A percentile compares a stretch with the other conserved stretches of the same genome.
Conservation (phyloP, 2,329 filamentous ascomycete genomes). For the Fusarium protoensiforme region DNA sequence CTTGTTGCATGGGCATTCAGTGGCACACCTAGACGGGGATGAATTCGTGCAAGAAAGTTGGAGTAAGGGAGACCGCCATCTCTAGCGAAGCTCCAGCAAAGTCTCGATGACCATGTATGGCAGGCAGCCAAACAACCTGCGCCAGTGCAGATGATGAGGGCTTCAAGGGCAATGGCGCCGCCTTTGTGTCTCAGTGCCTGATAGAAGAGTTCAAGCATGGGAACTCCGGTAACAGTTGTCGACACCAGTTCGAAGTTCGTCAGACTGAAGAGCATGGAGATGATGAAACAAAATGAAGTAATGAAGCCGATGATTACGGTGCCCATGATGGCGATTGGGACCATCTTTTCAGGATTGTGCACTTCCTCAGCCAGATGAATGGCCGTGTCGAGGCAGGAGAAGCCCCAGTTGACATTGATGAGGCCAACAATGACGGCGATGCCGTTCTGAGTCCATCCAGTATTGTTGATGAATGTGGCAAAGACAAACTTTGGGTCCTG, state of each 20-base stretch:
- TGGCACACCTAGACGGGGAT: background rate
- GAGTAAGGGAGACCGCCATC: constrained; percentile 14
- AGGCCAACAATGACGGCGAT: constrained; percentile 9
- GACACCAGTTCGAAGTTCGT: constrained; percentile 6
- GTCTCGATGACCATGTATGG: constrained; percentile 14
- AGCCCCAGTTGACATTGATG: background rate
- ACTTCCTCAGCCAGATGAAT: background rate
- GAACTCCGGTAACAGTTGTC: constrained; percentile 8
- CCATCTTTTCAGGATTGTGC: background rate
- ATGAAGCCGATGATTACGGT: background rate
- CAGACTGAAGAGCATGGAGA: background rate
- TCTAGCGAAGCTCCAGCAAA: constrained; percentile 21
- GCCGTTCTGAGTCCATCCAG: constrained; percentile 1
- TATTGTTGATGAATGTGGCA: background rate
- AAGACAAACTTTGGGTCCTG: background rate
- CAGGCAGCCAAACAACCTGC: constrained; percentile 13
- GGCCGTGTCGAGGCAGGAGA: background rate
- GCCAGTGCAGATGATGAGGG: constrained; percentile 3
- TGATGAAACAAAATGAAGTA: background rate
- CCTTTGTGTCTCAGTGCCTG: background rate
- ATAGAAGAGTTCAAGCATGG: constrained; percentile 16
- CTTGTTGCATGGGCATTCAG: background rate
- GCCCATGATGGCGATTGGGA: constrained; percentile 4
- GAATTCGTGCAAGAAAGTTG: background rate
- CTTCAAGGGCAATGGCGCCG: constrained; percentile 10